These are phyloP conservation scores for Ensete glaucum DNA, from an alignment of 176 grass and related monocot genomes.

Conservation along the genomic window DNA sequence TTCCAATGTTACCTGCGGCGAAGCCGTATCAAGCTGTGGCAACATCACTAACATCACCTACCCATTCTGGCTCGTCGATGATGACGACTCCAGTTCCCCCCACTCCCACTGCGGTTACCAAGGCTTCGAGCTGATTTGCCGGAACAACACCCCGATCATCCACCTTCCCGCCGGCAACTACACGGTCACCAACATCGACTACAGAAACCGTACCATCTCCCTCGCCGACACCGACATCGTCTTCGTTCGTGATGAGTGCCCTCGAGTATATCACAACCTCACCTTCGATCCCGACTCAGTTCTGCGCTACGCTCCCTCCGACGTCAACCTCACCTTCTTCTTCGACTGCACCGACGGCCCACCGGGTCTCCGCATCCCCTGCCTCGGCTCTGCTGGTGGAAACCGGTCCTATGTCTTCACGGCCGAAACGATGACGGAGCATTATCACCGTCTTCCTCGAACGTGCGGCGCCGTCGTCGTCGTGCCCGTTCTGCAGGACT, in stretches of 20 bases:
- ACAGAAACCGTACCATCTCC: background rate
- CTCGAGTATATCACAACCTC: background rate
- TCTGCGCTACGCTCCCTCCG: background rate
- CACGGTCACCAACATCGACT: conserved; percentile 22
- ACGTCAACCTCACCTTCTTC: conserved; percentile 17
- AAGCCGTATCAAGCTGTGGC: conserved; percentile 7
- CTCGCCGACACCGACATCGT: conserved; percentile 26
- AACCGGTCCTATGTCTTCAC: background rate
- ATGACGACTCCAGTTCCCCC: background rate
- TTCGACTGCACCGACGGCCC: background rate
- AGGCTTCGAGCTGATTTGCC: conserved; percentile 40
- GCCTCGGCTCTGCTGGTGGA: background rate
- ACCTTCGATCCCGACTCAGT: background rate
- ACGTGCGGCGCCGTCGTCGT: background rate
- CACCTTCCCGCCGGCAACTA: conserved; percentile 15
- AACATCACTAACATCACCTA: conserved; percentile 16
- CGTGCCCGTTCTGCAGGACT: background rate
- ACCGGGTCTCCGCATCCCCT: background rate
- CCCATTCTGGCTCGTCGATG: conserved; percentile 37
- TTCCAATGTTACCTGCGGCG: background rate
- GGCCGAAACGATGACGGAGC: background rate
- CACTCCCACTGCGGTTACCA: conserved; percentile 28
- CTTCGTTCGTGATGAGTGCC: accelerated
- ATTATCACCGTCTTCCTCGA: background rate
- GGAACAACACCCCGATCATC: conserved; percentile 23